These are phyloP conservation scores for Paracoccidioides brasiliensis DNA, from an alignment of 2,329 filamentous ascomycete genomes.

Conservation along the genomic window DNA sequence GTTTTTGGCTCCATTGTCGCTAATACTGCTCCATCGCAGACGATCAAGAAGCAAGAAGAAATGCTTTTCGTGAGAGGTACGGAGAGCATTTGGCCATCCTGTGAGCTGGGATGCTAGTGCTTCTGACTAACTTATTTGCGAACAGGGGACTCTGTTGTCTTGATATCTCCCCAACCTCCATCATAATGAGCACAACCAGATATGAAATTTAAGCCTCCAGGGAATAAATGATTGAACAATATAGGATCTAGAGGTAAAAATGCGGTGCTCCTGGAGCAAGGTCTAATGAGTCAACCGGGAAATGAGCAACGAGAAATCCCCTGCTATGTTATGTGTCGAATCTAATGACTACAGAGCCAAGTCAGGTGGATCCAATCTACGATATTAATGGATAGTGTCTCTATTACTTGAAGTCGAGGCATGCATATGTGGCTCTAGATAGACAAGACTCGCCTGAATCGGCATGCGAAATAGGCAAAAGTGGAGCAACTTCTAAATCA, in stretches of 20 bases:
- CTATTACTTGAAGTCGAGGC: not conserved
- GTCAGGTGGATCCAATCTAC: not conserved
- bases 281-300: not conserved
- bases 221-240: not conserved
- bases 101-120: constrained; percentile 10
- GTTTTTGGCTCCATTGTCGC: not conserved
- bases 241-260: not conserved
- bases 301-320: too few species aligned
- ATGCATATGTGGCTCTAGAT: not conserved
- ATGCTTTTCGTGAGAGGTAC: constrained; percentile 96
- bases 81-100: constrained; percentile 16
- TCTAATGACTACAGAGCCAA: not conserved
- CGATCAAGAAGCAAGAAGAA: constrained; percentile 90
- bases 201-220: not conserved
- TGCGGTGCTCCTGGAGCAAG: not conserved
- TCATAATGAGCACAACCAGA: constrained; percentile 6
- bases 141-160: constrained; percentile 57
- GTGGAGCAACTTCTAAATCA: too few species aligned
- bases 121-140: constrained; percentile 13
- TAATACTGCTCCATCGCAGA: constrained; percentile 40
- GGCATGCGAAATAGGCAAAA: too few species aligned
- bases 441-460: too few species aligned
- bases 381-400: not conserved
- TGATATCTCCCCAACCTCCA: constrained; percentile 50
- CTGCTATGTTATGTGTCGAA: not conserved